Evolutionary conservation across 1,284 basidiomycete species (phyloP).

Genomic region (Cutaneotrichosporon sp.): DNA sequence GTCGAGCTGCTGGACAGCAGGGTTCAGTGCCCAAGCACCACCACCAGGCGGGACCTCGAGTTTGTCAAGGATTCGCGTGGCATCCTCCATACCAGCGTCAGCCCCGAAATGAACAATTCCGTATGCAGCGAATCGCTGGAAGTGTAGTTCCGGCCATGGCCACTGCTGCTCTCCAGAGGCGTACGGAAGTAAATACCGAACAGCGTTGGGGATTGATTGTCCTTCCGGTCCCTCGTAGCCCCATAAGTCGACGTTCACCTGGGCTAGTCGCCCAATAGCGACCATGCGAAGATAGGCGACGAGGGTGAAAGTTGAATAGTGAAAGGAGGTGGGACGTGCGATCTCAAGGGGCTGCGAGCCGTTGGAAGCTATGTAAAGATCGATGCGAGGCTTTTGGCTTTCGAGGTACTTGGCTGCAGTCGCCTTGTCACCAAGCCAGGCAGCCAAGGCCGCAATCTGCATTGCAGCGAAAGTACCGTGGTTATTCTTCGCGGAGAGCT

Average conservation of each 20-base stretch:
- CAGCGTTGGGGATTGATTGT: conserved; percentile 3
- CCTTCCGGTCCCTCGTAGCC: conserved; percentile 10
- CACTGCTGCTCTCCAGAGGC: conserved; percentile 1
- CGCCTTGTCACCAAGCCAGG: conserved; percentile 5
- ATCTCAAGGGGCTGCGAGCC: conserved; percentile 11
- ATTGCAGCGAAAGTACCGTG: conserved; percentile 12
- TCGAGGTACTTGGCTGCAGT: not conserved
- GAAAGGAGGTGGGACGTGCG: conserved; percentile 4
- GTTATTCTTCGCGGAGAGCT: conserved; percentile 13
- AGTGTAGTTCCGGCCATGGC: conserved; percentile 7
- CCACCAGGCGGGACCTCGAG: conserved; percentile 4
- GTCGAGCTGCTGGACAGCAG: conserved; percentile 14
- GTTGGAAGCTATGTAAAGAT: not conserved
- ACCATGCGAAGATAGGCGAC: conserved; percentile 13
- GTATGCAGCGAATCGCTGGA: conserved; percentile 6
- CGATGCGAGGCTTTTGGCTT: not conserved
- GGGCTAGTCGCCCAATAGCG: not conserved
- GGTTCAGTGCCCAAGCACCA: conserved; percentile 6
- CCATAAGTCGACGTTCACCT: conserved; percentile 18
- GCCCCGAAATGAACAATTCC: conserved; percentile 10
- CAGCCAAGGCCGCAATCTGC: conserved; percentile 9
- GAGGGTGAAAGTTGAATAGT: conserved; percentile 10
- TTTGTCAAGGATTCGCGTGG: not conserved
- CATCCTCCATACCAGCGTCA: conserved; percentile 6
- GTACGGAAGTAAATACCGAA: conserved; percentile 4